Evolutionary conservation across 225 moss, liverwort and hornwort species (phyloP).

Genomic region (Marchantia polymorpha): DNA sequence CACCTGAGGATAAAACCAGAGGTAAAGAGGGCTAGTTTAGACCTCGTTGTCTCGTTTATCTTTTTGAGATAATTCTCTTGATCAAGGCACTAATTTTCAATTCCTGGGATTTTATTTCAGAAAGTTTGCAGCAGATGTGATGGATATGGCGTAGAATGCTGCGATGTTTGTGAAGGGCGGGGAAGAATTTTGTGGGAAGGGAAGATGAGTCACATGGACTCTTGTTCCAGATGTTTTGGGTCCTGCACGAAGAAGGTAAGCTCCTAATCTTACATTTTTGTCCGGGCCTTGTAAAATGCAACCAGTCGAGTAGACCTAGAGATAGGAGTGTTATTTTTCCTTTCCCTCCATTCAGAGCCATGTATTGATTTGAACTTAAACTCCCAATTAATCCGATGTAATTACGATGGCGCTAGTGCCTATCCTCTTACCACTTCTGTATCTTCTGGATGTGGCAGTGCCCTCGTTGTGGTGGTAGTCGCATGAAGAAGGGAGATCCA

Average conservation of each 20-base stretch:
- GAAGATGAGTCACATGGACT: slow-evolving; percentile 54
- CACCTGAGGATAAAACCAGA: too few relatives aligned
- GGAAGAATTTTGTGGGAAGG: slow-evolving; percentile 79
- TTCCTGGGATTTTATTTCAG: slow-evolving; percentile 22
- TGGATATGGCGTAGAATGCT: slow-evolving; percentile 77
- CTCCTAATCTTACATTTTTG: neutral
- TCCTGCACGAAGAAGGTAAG: slow-evolving; percentile 73
- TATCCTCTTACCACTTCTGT: neutral
- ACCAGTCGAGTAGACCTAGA: neutral
- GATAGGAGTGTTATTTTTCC: neutral
- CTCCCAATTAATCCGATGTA: too few relatives aligned
- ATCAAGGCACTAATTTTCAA: too few relatives aligned
- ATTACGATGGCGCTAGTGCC: neutral
- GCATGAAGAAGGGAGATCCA: slow-evolving; percentile 57
- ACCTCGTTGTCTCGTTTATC: too few relatives aligned
- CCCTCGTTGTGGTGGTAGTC: slow-evolving; percentile 59
- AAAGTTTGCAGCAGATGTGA: slow-evolving; percentile 73
- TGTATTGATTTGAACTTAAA: neutral
- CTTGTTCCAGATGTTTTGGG: slow-evolving; percentile 79
- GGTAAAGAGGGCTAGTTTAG: too few relatives aligned
- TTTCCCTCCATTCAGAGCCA: neutral
- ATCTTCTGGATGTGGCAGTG: slow-evolving; percentile 53
- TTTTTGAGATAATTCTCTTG: too few relatives aligned
- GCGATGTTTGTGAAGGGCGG: slow-evolving; percentile 68
- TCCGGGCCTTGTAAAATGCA: neutral